These are phyloP conservation scores for Colletotrichum tanaceti DNA, from an alignment of 2,329 filamentous ascomycete species.

Conservation along the genomic window DNA sequence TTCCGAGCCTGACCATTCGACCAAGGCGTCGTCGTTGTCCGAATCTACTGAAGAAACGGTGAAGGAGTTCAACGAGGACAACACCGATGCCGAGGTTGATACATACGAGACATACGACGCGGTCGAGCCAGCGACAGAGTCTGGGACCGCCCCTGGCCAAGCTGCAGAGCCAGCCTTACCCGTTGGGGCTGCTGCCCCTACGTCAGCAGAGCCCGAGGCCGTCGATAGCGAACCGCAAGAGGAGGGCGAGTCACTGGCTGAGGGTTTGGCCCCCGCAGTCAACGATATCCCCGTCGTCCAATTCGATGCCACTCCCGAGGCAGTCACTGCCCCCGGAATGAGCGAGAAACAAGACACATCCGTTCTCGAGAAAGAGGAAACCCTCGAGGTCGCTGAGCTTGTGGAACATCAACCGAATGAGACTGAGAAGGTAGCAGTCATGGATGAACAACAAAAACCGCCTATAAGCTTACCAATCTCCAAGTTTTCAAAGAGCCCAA, in stretches of 20 bases:
- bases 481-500: conserved; percentile 38
- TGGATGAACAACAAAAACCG: conserved; percentile 24
- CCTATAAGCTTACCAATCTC: conserved; percentile 35
- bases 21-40: conserved; percentile 72
- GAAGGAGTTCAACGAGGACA: conserved; percentile 51
- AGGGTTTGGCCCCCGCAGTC: neutral
- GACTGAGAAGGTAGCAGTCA: conserved; percentile 16
- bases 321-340: neutral
- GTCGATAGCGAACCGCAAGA: conserved; percentile 42
- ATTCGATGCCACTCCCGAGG: conserved; percentile 1
- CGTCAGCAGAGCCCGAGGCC: neutral
- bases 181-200: neutral
- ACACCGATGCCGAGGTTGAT: conserved; percentile 7
- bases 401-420: conserved; percentile 22
- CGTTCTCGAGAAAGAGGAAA: neutral
- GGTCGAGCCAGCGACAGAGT: conserved; percentile 16
- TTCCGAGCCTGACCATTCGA: conserved; percentile 69
- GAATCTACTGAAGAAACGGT: conserved; percentile 72
- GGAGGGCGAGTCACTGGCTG: conserved; percentile 7
- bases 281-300: neutral
- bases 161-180: neutral
- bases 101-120: conserved; percentile 42
- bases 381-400: neutral
- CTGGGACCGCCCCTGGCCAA: neutral
- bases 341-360: neutral